Evolutionary conservation across 2,329 filamentous ascomycete species (phyloP).

Genomic region (Diaporthe vaccinii): DNA sequence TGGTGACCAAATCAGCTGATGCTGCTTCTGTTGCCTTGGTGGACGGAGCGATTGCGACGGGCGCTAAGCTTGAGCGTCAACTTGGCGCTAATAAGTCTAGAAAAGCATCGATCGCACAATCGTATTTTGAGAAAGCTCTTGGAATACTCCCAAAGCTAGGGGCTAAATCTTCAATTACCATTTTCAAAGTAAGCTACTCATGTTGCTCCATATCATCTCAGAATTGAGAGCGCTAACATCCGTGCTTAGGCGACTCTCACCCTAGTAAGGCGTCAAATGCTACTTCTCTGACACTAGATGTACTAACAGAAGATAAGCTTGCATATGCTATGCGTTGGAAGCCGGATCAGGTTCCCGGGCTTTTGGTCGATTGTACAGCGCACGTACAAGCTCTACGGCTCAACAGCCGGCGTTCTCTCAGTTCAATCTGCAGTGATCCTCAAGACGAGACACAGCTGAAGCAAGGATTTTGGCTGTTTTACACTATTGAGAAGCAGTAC

Average conservation of each 20-base stretch:
- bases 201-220: neutral
- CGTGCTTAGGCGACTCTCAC: neutral
- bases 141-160: neutral
- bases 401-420: slow-evolving; percentile 4
- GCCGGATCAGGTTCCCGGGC: neutral
- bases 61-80: neutral
- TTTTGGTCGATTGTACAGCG: neutral
- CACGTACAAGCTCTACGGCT: neutral
- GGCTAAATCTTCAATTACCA: neutral
- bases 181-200: neutral
- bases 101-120: neutral
- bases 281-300: neutral
- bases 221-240: neutral
- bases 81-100: neutral
- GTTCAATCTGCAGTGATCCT: neutral
- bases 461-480: slow-evolving; percentile 1
- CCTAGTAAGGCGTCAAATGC: neutral
- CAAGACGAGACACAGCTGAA: neutral
- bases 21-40: neutral
- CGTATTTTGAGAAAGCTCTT: slow-evolving; percentile 1
- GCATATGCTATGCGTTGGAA: slow-evolving; percentile 8
- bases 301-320: neutral
- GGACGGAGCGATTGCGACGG: neutral
- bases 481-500: neutral
- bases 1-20: neutral